Conservation (phyloP, 768 basidiomycete genomes). For the Trametes maxima region DNA sequence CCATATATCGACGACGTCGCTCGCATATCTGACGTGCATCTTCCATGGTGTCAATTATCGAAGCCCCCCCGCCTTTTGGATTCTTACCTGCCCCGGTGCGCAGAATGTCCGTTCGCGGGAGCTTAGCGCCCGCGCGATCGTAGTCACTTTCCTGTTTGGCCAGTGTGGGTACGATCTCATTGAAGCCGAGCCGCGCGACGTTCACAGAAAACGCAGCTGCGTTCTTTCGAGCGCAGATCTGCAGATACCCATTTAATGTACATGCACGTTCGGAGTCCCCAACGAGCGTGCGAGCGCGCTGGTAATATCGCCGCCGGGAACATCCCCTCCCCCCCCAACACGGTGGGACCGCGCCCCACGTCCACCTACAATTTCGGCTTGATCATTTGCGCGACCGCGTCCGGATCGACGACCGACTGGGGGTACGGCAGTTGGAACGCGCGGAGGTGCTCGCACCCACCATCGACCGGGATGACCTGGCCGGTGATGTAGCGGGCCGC, state of each 20-base stretch:
- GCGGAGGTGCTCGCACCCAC: conserved; percentile 59
- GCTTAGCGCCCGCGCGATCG: conserved; percentile 9
- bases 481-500: conserved; percentile 79
- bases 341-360: background rate
- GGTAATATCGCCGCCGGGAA: background rate
- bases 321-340: background rate
- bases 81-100: too few relatives aligned
- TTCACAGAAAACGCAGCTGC: background rate
- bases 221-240: background rate
- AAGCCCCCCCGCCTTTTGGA: background rate
- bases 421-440: conserved; percentile 60
- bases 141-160: conserved; percentile 12
- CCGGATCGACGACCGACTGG: conserved; percentile 60
- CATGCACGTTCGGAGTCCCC: background rate
- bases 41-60: conserved; percentile 2
- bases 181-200: background rate
- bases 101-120: background rate
- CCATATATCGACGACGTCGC: background rate
- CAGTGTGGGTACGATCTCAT: background rate
- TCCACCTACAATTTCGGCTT: conserved; percentile 42
- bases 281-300: background rate
- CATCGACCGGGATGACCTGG: conserved; percentile 73
- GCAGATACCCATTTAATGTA: background rate
- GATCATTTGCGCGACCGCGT: conserved; percentile 50
- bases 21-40: conserved; percentile 4